phyloP scores from a whole-genome alignment of 2,329 filamentous ascomycete genomes.

The Aciculosporium take region DNA sequence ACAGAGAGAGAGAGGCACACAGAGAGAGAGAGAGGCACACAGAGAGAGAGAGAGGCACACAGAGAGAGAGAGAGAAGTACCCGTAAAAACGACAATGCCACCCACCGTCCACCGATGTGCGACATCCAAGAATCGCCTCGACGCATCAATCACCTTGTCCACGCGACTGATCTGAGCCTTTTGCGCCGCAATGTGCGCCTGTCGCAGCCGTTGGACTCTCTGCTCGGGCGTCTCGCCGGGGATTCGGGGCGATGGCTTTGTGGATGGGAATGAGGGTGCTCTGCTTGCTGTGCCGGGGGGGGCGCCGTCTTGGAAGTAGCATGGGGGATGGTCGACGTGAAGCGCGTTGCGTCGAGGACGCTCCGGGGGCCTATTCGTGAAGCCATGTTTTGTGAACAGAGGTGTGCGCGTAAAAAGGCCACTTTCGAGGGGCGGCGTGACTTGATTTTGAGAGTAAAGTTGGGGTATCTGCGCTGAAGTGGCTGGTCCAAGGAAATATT shows the following conservation, averaged over 20 bases:
- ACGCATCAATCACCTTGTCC: constrained; percentile 34
- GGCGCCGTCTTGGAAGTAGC: constrained; percentile 46
- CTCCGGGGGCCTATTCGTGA: constrained; percentile 44
- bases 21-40: not conserved
- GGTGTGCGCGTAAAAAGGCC: no score
- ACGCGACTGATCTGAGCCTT: constrained; percentile 39
- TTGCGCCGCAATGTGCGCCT: constrained; percentile 52
- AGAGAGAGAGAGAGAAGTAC: constrained; percentile 21
- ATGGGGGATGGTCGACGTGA: constrained; percentile 40
- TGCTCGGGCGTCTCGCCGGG: constrained; percentile 51
- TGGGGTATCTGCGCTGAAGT: no score
- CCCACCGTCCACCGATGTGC: constrained; percentile 41
- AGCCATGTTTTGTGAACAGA: constrained; percentile 22
- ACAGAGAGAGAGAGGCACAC: not conserved
- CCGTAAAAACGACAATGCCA: constrained; percentile 41
- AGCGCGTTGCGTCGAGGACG: constrained; percentile 68
- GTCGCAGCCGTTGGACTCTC: constrained; percentile 53
- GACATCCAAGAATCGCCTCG: constrained; percentile 38
- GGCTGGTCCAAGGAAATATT: no score
- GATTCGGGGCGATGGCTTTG: constrained; percentile 16
- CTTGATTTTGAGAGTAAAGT: no score
- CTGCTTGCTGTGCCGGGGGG: constrained; percentile 21
- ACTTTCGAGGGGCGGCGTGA: no score
- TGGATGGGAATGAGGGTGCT: constrained; percentile 8
- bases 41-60: not conserved